A percentile compares a stretch with the other conserved stretches of the same genome.
phyloP scores from a whole-genome alignment of 768 basidiomycete genomes.

The Strobilomyces confusus region DNA sequence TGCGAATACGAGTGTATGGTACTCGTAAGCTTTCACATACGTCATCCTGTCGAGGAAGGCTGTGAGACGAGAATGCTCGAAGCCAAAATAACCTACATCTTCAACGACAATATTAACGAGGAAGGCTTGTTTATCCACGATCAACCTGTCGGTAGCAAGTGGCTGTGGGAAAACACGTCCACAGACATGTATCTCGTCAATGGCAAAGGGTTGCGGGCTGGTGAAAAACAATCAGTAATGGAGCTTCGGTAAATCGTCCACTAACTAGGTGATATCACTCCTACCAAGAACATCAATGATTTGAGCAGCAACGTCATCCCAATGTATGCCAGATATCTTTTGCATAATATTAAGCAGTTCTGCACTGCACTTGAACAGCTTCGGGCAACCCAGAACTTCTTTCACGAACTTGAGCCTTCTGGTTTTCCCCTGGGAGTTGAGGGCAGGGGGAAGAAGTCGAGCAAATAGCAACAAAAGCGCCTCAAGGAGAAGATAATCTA shows the following conservation, averaged over 20 bases:
- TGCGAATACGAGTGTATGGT: conserved; percentile 34
- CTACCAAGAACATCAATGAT: conserved; percentile 47
- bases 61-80: neutral
- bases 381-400: conserved; percentile 44
- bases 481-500: conserved; percentile 58
- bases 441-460: conserved; percentile 46
- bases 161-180: conserved; percentile 32
- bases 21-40: conserved; percentile 50
- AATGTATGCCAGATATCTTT: conserved; percentile 40
- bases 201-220: conserved; percentile 60
- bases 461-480: conserved; percentile 54
- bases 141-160: conserved; percentile 43
- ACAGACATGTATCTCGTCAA: conserved; percentile 38
- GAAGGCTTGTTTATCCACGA: conserved; percentile 48
- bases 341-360: conserved; percentile 41
- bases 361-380: conserved; percentile 33
- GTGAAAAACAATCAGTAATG: conserved; percentile 3
- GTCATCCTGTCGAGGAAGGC: conserved; percentile 37
- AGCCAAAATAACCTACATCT: conserved; percentile 10
- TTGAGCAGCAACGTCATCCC: conserved; percentile 48
- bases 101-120: conserved; percentile 43
- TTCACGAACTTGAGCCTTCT: conserved; percentile 47
- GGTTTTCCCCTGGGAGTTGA: conserved; percentile 31
- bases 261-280: conserved; percentile 47
- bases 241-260: conserved; percentile 4